A percentile compares a stretch with the other conserved stretches of the same genome.
Evolutionary conservation across 139 green algal species (phyloP).

Genomic region (Nannochloris sp.): DNA sequence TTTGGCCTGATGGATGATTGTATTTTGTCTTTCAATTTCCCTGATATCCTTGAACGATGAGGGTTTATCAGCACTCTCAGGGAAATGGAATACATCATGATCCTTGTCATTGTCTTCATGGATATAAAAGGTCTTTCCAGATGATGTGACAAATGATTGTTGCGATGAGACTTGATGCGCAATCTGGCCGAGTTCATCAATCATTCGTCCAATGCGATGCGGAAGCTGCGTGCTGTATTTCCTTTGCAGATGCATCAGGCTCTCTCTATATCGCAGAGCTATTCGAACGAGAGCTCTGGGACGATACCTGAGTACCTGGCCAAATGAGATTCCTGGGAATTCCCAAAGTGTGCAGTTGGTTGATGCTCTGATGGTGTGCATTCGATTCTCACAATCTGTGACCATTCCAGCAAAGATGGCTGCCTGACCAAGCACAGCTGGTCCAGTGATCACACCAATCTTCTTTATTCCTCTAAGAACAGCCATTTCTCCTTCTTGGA

Average conservation of each 20-base stretch:
- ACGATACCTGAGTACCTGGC: background rate
- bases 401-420: background rate
- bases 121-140: no score
- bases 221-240: background rate
- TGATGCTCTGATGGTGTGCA: constrained; percentile 4
- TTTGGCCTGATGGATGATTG: no score
- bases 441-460: background rate
- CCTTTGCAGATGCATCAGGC: background rate
- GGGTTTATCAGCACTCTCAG: no score
- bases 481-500: constrained; percentile 10
- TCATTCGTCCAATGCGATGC: background rate
- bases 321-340: background rate
- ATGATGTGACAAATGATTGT: no score
- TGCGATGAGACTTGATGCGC: background rate
- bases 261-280: background rate
- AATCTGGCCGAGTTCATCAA: background rate
- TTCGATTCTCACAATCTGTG: background rate
- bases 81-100: no score
- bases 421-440: constrained; percentile 9
- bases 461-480: background rate
- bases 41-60: no score
- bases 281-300: background rate
- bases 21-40: no score
- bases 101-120: no score
- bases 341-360: background rate